phyloP scores from a whole-genome alignment of 2,329 filamentous ascomycete species.

The Cordyceps tenuipes region DNA sequence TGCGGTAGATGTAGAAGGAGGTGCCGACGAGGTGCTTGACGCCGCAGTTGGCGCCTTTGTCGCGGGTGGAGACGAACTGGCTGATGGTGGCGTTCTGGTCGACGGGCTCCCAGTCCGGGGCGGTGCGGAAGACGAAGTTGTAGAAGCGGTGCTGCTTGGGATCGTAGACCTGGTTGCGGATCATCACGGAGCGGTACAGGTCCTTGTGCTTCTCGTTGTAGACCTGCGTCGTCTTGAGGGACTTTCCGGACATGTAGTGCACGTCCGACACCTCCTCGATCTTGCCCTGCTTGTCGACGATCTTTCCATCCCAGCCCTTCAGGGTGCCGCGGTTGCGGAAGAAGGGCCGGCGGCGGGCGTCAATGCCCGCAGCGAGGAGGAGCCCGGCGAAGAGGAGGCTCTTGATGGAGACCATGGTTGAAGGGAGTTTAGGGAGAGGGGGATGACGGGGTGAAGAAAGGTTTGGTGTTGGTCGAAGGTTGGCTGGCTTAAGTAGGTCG shows the following conservation, averaged over 20 bases:
- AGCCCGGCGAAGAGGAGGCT: slow-evolving; percentile 13
- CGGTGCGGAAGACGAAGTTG: slow-evolving; percentile 43
- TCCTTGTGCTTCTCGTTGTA: slow-evolving; percentile 33
- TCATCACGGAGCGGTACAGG: slow-evolving; percentile 42
- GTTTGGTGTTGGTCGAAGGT: not conserved
- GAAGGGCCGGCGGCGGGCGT: slow-evolving; percentile 25
- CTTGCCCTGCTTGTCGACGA: slow-evolving; percentile 33
- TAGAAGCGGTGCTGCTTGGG: slow-evolving; percentile 39
- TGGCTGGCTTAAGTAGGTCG: too few relatives aligned
- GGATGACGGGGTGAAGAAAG: not conserved
- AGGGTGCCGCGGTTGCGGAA: slow-evolving; percentile 35
- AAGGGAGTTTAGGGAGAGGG: not conserved
- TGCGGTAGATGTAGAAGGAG: too few relatives aligned
- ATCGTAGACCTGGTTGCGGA: slow-evolving; percentile 34
- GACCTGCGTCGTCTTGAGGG: slow-evolving; percentile 38
- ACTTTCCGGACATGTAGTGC: slow-evolving; percentile 27
- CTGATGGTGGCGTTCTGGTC: slow-evolving; percentile 38
- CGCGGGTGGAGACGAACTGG: slow-evolving; percentile 44
- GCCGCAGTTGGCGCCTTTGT: slow-evolving; percentile 28
- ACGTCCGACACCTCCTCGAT: slow-evolving; percentile 34
- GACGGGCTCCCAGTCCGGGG: slow-evolving; percentile 37
- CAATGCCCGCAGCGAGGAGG: slow-evolving; percentile 18
- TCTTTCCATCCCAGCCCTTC: slow-evolving; percentile 31
- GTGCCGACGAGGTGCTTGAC: slow-evolving; percentile 29
- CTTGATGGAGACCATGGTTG: slow-evolving; percentile 12